Conservation (phyloP, 768 basidiomycete genomes). For the Leccinum fibrillosum region DNA sequence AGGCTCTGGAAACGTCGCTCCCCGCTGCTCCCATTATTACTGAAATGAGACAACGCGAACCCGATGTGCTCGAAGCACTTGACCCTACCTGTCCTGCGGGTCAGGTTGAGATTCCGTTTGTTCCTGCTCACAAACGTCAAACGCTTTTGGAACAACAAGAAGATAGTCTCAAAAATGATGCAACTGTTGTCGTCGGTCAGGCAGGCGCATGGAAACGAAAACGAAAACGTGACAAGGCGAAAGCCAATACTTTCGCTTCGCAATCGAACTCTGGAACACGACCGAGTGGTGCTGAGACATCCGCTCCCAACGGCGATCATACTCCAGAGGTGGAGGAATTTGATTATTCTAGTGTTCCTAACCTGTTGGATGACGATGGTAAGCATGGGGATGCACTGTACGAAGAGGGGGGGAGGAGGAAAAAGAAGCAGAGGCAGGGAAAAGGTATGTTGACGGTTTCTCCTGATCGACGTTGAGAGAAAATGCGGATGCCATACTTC, state of each 20-base stretch:
- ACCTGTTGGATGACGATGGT: slow-evolving; percentile 63
- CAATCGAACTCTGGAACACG: slow-evolving; percentile 3
- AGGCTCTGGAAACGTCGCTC: slow-evolving; percentile 1
- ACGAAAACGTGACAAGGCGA: slow-evolving; percentile 33
- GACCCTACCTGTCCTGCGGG: slow-evolving; percentile 33
- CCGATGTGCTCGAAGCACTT: slow-evolving; percentile 1
- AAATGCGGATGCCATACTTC: background rate
- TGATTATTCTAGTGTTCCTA: slow-evolving; percentile 66
- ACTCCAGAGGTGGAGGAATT: slow-evolving; percentile 45
- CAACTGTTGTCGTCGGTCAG: slow-evolving; percentile 73
- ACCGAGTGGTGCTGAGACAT: slow-evolving; percentile 2
- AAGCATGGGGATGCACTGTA: slow-evolving; percentile 26
- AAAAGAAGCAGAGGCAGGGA: slow-evolving; percentile 51
- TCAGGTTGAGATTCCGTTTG: slow-evolving; percentile 73
- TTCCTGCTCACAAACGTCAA: slow-evolving; percentile 62
- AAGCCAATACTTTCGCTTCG: background rate
- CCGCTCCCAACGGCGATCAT: slow-evolving; percentile 7
- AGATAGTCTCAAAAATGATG: slow-evolving; percentile 45
- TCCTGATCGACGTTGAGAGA: background rate
- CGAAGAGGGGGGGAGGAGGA: slow-evolving; percentile 35
- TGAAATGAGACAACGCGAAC: background rate
- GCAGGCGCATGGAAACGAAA: slow-evolving; percentile 63
- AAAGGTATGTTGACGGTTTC: slow-evolving; percentile 30
- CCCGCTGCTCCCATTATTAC: background rate
- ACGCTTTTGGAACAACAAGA: slow-evolving; percentile 9